These are phyloP conservation scores for Hygrocybe punicea DNA, from an alignment of 768 basidiomycete species.

Conservation along the genomic window DNA sequence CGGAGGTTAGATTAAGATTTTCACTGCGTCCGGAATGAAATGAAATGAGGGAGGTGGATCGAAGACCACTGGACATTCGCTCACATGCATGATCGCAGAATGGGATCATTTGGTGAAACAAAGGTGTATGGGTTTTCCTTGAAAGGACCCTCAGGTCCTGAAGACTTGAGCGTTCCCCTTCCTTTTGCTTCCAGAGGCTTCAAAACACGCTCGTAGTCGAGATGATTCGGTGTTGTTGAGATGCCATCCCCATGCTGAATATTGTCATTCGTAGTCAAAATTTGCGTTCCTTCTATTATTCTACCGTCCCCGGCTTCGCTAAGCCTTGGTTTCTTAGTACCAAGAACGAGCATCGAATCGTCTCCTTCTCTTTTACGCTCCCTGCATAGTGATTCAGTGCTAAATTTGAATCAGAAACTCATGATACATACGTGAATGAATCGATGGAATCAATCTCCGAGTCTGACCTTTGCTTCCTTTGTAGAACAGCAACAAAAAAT, in stretches of 20 bases:
- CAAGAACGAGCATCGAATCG: slow-evolving; percentile 38
- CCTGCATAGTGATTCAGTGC: slow-evolving; percentile 22
- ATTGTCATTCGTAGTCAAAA: too few species aligned
- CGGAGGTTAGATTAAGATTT: slow-evolving; percentile 62
- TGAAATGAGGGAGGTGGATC: background rate
- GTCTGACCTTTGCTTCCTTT: slow-evolving; percentile 39
- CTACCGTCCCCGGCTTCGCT: slow-evolving; percentile 11
- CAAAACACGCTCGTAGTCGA: background rate
- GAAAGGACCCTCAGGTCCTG: slow-evolving; percentile 50
- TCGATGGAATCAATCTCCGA: background rate
- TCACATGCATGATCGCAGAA: slow-evolving; percentile 71
- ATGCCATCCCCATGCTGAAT: background rate
- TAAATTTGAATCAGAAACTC: background rate
- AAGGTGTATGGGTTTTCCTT: slow-evolving; percentile 93
- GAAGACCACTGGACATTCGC: slow-evolving; percentile 26
- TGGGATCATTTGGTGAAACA: slow-evolving; percentile 64
- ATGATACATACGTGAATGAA: background rate
- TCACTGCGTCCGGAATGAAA: slow-evolving; percentile 43
- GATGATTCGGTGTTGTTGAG: background rate
- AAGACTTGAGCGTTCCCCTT: slow-evolving; percentile 20
- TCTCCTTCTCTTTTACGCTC: slow-evolving; percentile 51
- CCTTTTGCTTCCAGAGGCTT: slow-evolving; percentile 9
- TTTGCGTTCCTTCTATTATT: too few species aligned
- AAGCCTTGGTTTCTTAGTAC: slow-evolving; percentile 51
- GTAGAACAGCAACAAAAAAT: slow-evolving; percentile 92